These are phyloP conservation scores for Penicillium salamii DNA, from an alignment of 495 filamentous ascomycete genomes.

Conservation along the genomic window DNA sequence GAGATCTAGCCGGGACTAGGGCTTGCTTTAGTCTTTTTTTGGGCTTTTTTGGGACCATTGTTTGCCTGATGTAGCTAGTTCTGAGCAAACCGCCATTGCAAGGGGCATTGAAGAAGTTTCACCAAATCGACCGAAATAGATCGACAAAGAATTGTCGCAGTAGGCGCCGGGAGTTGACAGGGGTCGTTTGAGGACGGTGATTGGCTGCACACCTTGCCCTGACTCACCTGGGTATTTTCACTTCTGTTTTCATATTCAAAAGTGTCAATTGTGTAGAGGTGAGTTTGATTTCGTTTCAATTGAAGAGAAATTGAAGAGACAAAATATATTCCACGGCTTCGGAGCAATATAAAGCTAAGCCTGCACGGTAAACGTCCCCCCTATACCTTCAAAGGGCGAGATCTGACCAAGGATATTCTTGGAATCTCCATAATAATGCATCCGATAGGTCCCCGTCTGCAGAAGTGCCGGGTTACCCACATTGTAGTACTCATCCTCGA, in stretches of 20 bases:
- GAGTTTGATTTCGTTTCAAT: too few relatives aligned
- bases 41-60: conserved; percentile 7
- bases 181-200: conserved; percentile 7
- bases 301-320: too few relatives aligned
- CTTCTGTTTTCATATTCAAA: too few relatives aligned
- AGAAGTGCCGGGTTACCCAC: conserved; percentile 37
- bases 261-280: too few relatives aligned
- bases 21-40: too few relatives aligned
- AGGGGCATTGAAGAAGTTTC: conserved; percentile 20
- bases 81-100: neutral
- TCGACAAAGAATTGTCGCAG: conserved; percentile 23
- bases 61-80: neutral
- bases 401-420: conserved; percentile 69
- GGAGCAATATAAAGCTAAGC: too few relatives aligned
- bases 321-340: too few relatives aligned
- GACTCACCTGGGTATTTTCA: too few relatives aligned
- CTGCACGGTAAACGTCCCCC: conserved; percentile 58
- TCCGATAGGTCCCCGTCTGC: conserved; percentile 65
- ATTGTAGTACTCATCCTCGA: conserved; percentile 52
- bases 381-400: conserved; percentile 71
- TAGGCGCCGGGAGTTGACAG: conserved; percentile 15
- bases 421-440: conserved; percentile 83
- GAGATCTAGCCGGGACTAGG: neutral
- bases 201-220: too few relatives aligned
- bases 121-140: conserved; percentile 14